These are phyloP conservation scores for Fusarium miscanthi DNA, from an alignment of 2,329 filamentous ascomycete genomes.

Conservation along the genomic window DNA sequence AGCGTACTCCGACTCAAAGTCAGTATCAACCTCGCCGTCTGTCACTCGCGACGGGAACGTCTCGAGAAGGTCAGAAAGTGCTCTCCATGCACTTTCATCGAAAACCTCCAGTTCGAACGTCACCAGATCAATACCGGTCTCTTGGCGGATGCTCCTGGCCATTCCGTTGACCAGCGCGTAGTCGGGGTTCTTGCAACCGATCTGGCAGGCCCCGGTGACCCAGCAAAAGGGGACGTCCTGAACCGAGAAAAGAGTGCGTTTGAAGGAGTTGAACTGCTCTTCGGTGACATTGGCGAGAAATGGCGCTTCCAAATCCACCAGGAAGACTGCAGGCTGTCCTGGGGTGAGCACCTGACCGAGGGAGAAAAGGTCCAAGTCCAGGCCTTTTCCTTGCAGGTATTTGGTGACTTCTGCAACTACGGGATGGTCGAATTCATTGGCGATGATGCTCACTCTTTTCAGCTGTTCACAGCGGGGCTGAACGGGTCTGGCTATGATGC, in stretches of 20 bases:
- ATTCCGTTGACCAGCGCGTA: conserved; percentile 11
- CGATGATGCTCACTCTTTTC: conserved; percentile 1
- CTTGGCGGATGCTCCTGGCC: conserved; percentile 8
- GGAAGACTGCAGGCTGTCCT: conserved; percentile 6
- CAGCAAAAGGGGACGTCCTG: conserved; percentile 9
- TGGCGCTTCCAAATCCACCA: conserved; percentile 6
- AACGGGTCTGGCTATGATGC: conserved; percentile 5
- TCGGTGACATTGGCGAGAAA: conserved; percentile 7
- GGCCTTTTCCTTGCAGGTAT: not conserved
- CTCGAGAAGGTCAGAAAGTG: not conserved
- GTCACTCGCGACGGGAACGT: conserved; percentile 1
- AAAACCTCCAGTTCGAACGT: conserved; percentile 1
- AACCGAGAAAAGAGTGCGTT: conserved; percentile 2
- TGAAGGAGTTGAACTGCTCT: conserved; percentile 2
- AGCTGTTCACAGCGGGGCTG: not conserved
- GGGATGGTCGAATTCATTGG: not conserved
- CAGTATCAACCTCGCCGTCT: conserved; percentile 3
- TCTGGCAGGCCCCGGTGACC: conserved; percentile 2
- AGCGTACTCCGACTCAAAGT: conserved; percentile 7
- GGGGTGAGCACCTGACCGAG: conserved; percentile 2
- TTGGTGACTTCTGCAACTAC: not conserved
- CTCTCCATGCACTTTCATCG: not conserved
- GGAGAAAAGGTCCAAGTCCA: conserved; percentile 3
- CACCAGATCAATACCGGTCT: conserved; percentile 7
- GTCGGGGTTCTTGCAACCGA: conserved; percentile 7